These are phyloP conservation scores for Botrytis tulipae DNA, from an alignment of 2,329 filamentous ascomycete genomes.

Conservation along the genomic window DNA sequence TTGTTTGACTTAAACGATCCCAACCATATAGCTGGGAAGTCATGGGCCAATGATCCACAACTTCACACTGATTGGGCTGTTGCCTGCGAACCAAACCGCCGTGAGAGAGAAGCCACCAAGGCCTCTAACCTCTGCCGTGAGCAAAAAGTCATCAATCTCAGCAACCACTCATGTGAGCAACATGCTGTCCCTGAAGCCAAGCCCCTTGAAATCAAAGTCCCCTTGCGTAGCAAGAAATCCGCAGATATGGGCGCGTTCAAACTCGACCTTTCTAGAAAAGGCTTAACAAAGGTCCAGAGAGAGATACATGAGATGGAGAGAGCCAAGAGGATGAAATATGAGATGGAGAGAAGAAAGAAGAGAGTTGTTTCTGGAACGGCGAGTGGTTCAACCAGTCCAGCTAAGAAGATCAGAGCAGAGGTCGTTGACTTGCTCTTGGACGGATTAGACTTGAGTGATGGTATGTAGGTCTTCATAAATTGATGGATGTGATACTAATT, in stretches of 20 bases:
- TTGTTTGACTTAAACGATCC: conserved; percentile 19
- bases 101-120: not conserved
- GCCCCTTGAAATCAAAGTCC: not conserved
- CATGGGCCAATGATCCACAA: not conserved
- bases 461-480: not conserved
- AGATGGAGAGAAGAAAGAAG: conserved; percentile 1
- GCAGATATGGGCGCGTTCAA: not conserved
- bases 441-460: not conserved
- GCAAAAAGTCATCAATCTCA: not conserved
- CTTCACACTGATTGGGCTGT: not conserved
- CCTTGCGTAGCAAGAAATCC: not conserved
- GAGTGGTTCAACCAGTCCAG: not conserved
- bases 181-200: not conserved
- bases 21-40: not conserved
- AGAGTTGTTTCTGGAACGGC: conserved; percentile 5
- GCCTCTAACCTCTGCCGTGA: not conserved
- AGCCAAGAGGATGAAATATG: not conserved
- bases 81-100: not conserved
- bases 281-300: not conserved
- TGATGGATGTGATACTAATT: not conserved
- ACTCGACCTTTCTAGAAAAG: not conserved
- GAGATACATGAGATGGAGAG: not conserved
- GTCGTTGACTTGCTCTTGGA: not conserved
- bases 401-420: not conserved
- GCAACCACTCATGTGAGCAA: not conserved